A percentile compares a stretch with the other conserved stretches of the same genome.
Conservation (phyloP, 139 green algal genomes). For the Chlamydomonas asymmetrica region DNA sequence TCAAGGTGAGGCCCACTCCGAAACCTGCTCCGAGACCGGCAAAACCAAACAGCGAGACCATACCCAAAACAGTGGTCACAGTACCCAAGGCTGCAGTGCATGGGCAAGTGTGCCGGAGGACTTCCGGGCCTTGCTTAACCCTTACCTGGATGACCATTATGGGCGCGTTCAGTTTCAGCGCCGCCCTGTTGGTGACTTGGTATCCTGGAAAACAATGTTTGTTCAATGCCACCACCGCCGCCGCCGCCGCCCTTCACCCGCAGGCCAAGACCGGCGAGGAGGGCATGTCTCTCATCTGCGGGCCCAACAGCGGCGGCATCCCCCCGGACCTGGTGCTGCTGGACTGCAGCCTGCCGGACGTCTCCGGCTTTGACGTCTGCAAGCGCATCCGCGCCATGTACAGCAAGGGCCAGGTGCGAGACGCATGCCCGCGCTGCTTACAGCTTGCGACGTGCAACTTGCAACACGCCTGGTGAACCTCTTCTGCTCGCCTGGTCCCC, state of each 20-base stretch:
- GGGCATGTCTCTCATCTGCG: conserved; percentile 26
- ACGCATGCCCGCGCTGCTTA: too few species aligned
- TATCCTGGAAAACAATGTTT: not conserved
- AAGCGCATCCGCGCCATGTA: conserved; percentile 28
- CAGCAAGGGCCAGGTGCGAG: conserved; percentile 27
- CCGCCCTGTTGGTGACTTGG: not conserved
- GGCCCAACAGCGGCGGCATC: conserved; percentile 6
- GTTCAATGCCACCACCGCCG: not conserved
- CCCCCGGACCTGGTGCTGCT: conserved; percentile 50
- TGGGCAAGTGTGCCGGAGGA: too few species aligned
- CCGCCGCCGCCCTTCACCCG: not conserved
- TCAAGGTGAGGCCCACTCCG: conserved; percentile 15
- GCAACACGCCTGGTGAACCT: too few species aligned
- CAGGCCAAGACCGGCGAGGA: conserved; percentile 36
- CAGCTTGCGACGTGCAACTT: too few species aligned
- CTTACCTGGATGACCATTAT: not conserved
- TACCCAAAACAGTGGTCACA: too few species aligned
- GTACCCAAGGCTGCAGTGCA: too few species aligned
- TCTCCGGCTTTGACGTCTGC: conserved; percentile 41
- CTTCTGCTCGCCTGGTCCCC: too few species aligned
- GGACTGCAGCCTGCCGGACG: conserved; percentile 45
- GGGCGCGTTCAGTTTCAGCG: too few species aligned
- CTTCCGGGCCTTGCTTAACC: too few species aligned
- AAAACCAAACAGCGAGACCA: too few species aligned
- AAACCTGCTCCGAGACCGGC: too few species aligned